Base-by-base conservation (phyloP, 1,284 basidiomycete genomes). In the Malassezia slooffiae region DNA sequence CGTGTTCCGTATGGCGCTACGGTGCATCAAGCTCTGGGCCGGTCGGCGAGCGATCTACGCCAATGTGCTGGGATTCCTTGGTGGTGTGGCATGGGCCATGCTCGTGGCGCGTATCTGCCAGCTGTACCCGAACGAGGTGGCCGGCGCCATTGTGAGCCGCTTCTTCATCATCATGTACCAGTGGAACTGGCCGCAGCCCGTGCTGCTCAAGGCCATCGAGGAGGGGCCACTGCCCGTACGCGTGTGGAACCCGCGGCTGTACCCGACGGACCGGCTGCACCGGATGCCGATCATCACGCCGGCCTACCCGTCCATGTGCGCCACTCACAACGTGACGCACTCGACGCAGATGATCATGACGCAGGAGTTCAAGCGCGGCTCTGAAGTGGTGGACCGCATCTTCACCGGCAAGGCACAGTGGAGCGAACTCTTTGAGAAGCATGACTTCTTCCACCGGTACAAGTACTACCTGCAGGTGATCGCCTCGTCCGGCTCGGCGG, bases 241-340 rank as follows among this genome's bases (percentile, higher is more conserved):
- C 54, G 89, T 97, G 4, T 99, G 93, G 93, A 99, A 99, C 71
- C 93, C 93, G 1, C 88, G 84, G 74, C 73, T 96, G 40, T 96
- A 96, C 71, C 86, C 89, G 1, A 79, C 81, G 51, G 93, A 97
- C 72, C 79, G 86, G 50, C 78, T 83, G 26, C 93, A 99, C 73
- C 79, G 88, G 50, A 97, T 97, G 93, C 93, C 93, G n/a, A 96
- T 99, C 68, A 97, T 99, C 63, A 97, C 93, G 1, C 93, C 93
- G 4, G 90, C 93, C 17, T 99, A 96, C 72, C 93, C 93, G 29
- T 85, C 90, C n/a, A 99, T 99, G 91, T 97, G 91, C 70, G 81
- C 91, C 24, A 97, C 93, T 12, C 93, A 99, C 73, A 97, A 97
- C 64, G 89, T 97, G 47, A 89, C 87, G 31, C 79, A 80, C 30